Conservation (phyloP, 2,329 filamentous ascomycete species). For the Colletotrichum kahawae region DNA sequence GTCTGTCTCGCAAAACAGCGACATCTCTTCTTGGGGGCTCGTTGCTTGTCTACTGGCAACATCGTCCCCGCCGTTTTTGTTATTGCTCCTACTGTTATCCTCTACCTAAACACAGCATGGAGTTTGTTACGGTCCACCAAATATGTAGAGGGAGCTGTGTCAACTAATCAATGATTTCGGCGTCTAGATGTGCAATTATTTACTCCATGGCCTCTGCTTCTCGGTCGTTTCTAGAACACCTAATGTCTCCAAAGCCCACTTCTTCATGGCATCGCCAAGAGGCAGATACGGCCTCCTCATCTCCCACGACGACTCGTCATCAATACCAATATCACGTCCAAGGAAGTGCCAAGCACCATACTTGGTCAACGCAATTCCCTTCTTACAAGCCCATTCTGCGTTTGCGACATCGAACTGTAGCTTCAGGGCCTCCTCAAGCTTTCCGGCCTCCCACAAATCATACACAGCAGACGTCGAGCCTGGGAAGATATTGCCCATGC, state of each 20-base stretch:
- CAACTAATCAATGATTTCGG: neutral
- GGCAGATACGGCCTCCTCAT: slow-evolving; percentile 49
- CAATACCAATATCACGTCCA: slow-evolving; percentile 41
- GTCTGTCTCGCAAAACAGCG: too few species aligned
- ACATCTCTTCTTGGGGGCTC: too few species aligned
- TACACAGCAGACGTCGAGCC: slow-evolving; percentile 44
- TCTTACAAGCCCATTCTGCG: slow-evolving; percentile 56
- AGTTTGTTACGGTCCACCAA: neutral
- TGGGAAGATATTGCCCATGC: slow-evolving; percentile 52
- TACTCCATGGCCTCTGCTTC: slow-evolving; percentile 21
- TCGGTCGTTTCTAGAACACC: slow-evolving; percentile 38
- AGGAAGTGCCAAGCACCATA: slow-evolving; percentile 49
- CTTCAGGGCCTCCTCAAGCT: slow-evolving; percentile 38
- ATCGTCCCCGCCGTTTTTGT: neutral
- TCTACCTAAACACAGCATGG: neutral
- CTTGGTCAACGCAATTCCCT: slow-evolving; percentile 50
- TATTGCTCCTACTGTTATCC: neutral
- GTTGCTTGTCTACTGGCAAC: too few species aligned
- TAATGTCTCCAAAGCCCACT: slow-evolving; percentile 48
- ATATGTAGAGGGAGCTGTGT: neutral
- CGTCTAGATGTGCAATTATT: neutral
- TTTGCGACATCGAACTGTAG: slow-evolving; percentile 49
- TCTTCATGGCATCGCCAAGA: slow-evolving; percentile 39
- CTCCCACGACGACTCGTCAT: slow-evolving; percentile 38
- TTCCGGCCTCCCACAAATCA: slow-evolving; percentile 43